Percentiles rank a stretch among this genome's conserved stretches.
Evolutionary conservation across 805 yeast species (phyloP).

Genomic region (Tetrapisispora iriomotensis): DNA sequence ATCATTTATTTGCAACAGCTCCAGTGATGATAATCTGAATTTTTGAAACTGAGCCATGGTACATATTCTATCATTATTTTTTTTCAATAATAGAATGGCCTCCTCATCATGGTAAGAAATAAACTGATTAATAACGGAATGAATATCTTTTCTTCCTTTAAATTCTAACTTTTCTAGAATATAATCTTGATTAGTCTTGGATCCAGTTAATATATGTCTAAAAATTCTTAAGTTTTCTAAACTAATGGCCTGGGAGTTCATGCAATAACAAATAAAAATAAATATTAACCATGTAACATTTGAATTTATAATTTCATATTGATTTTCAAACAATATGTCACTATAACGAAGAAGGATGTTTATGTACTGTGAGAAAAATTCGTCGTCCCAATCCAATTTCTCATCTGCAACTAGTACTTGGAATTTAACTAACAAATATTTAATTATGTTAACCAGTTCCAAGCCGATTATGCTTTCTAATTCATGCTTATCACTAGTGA

Average conservation of each 20-base stretch:
- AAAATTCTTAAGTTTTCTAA: not conserved
- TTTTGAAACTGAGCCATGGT: not conserved
- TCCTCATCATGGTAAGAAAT: not conserved
- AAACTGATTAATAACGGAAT: not conserved
- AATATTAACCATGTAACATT: not conserved
- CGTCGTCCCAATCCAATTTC: not conserved
- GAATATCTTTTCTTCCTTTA: constrained; percentile 2
- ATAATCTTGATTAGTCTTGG: not conserved
- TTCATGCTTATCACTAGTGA: constrained; percentile 3
- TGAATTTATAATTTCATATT: not conserved
- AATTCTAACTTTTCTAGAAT: not conserved
- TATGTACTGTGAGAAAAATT: not conserved
- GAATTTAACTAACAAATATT: not conserved
- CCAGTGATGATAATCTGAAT: not conserved
- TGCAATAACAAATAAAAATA: not conserved
- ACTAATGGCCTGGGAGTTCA: not conserved
- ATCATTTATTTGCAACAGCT: not conserved
- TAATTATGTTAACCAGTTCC: constrained; percentile 8
- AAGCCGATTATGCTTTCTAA: constrained; percentile 1
- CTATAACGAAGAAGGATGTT: not conserved
- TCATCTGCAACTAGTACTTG: not conserved
- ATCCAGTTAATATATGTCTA: not conserved
- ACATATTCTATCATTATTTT: not conserved
- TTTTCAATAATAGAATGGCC: not conserved
- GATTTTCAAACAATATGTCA: not conserved